Conservation (phyloP, 805 yeast genomes). For the Cyberlindnera veronae region DNA sequence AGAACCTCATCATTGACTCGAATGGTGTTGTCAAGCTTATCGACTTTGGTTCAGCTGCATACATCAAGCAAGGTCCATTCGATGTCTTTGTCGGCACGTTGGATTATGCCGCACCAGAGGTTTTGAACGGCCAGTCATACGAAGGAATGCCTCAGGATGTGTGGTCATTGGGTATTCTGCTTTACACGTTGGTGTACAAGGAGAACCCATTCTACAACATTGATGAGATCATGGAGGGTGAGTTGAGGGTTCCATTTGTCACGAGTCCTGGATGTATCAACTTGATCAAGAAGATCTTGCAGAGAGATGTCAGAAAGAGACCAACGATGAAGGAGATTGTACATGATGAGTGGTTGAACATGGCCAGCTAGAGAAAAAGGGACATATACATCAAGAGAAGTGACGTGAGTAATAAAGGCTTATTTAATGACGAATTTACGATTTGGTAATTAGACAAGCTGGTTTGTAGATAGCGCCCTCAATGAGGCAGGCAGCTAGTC, state of each 20-base stretch:
- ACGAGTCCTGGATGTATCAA: slow-evolving; percentile 55
- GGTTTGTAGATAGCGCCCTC: too few relatives aligned
- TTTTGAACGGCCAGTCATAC: slow-evolving; percentile 80
- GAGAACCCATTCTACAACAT: slow-evolving; percentile 96
- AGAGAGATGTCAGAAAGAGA: slow-evolving; percentile 61
- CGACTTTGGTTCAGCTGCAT: slow-evolving; percentile 96
- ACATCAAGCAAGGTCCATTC: slow-evolving; percentile 86
- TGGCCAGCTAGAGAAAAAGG: too few relatives aligned
- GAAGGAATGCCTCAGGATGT: slow-evolving; percentile 94
- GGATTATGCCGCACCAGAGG: slow-evolving; percentile 98
- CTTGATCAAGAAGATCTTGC: slow-evolving; percentile 62
- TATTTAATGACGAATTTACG: too few relatives aligned
- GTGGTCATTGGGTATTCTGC: slow-evolving; percentile 92
- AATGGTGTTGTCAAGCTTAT: slow-evolving; percentile 79
- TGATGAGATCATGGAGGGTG: slow-evolving; percentile 93
- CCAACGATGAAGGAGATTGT: slow-evolving; percentile 72
- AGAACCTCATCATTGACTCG: slow-evolving; percentile 83
- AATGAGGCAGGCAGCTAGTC: too few relatives aligned
- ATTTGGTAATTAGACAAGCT: too few relatives aligned
- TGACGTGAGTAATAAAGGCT: too few relatives aligned
- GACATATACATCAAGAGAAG: too few relatives aligned
- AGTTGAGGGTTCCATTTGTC: slow-evolving; percentile 65
- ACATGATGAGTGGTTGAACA: slow-evolving; percentile 64
- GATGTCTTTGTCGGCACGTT: slow-evolving; percentile 97
- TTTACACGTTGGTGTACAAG: slow-evolving; percentile 86